Evolutionary conservation across 116 monocot species (phyloP), one percentile per base, ranked within the genome.

Genomic region (Iris pallida): DNA sequence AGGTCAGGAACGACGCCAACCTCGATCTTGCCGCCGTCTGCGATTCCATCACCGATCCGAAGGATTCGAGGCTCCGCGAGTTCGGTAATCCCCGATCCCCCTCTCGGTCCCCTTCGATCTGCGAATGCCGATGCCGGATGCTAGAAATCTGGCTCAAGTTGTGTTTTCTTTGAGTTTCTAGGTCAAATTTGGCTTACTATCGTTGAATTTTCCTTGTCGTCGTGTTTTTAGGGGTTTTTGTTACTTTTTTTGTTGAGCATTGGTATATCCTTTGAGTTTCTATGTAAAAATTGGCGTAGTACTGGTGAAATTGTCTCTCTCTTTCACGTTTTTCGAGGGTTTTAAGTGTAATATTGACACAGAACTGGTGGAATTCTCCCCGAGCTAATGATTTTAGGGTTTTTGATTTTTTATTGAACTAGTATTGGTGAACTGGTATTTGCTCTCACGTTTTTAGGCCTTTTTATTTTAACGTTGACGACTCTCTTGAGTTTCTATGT

Each of bases 1-100:
- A 99, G 80, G 93, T 99, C 49, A 42, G 99, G 77, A 99, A 90
- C 73, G 99, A 99, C 63, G 99, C 90, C 57, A 93, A 93, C 86
- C 88, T 99, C 74, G 99, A 99, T 70, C 93, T 99, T 61, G 88
- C 99, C 55, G 76, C 88, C 10, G 49, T 93, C 52, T 99, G 90
- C 75, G 86, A 90, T 68, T 84, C 90, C 73, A 93, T 99, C 70
- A 75, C 84, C 45, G 91, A 99, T 88, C 93, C 99, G 54, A 99
- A 91, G 73, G 99, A 99, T 75, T 64, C 91, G 44, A 90, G 99
- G 63, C 82, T 99, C 51, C 75, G 86, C 30, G 99, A 99, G 42
- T 88, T 99, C 47, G 99, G 99, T 99, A 70, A 75, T 7, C 20
- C 53, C 44, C 55, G 52, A 4, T 47, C 11, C 53, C 44, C 44